These are phyloP conservation scores for Corymbia maculata DNA, from an alignment of 345 rosid species.

Conservation along the genomic window DNA sequence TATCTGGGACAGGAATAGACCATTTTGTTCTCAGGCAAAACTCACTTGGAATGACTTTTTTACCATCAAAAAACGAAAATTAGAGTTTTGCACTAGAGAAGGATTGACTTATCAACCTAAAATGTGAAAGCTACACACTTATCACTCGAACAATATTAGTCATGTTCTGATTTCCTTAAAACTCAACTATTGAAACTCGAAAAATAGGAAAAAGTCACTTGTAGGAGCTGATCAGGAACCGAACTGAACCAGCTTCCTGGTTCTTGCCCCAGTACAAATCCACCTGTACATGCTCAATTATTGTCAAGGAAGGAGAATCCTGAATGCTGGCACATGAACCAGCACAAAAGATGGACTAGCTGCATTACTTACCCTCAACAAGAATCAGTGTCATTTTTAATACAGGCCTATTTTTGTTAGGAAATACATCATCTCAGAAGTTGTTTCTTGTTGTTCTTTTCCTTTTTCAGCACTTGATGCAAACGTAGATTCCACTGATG, in stretches of 20 bases:
- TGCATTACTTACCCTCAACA: neutral
- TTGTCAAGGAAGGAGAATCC: neutral
- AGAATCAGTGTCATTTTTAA: neutral
- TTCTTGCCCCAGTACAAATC: neutral
- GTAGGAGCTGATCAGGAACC: neutral
- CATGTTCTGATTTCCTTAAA: neutral
- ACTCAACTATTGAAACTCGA: neutral
- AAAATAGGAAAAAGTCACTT: neutral
- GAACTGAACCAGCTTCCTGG: neutral
- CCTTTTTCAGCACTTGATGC: neutral
- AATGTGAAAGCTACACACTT: neutral
- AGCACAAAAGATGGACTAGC: neutral
- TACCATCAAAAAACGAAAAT: neutral
- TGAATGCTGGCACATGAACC: neutral
- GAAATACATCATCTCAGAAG: neutral
- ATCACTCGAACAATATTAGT: neutral
- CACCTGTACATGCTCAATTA: neutral
- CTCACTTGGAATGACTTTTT: neutral
- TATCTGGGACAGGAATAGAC: neutral
- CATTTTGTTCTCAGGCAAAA: neutral
- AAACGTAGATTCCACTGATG: neutral
- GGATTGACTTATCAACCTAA: neutral
- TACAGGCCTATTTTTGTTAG: neutral
- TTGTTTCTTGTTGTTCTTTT: neutral
- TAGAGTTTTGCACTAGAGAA: neutral